Percentiles rank a stretch among this genome's conserved stretches.
Evolutionary conservation across 2,329 filamentous ascomycete species (phyloP).

Genomic region (Alternaria sp.): DNA sequence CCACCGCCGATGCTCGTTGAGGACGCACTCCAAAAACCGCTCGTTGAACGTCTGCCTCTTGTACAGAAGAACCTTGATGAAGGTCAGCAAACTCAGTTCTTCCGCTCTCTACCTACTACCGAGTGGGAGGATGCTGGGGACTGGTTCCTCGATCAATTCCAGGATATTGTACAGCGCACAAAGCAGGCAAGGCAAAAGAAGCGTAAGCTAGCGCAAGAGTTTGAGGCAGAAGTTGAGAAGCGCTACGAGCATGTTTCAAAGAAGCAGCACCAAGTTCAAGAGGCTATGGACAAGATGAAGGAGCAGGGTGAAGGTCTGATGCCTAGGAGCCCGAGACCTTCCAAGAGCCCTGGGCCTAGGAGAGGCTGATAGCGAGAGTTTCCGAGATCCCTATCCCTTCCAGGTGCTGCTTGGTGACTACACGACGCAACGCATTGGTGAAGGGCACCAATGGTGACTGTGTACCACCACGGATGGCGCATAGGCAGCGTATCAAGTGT

Average conservation of each 20-base stretch:
- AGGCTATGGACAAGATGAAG: conserved; percentile 63
- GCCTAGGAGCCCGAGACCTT: conserved; percentile 49
- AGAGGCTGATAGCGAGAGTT: conserved; percentile 5
- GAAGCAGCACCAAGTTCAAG: conserved; percentile 58
- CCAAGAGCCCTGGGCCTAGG: conserved; percentile 28
- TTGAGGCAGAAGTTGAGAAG: conserved; percentile 64
- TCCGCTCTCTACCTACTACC: conserved; percentile 60
- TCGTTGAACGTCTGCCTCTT: conserved; percentile 39
- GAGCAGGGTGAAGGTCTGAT: conserved; percentile 63
- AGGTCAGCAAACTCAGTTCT: conserved; percentile 58
- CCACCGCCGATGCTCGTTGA: conserved; percentile 23
- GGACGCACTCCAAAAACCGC: conserved; percentile 37
- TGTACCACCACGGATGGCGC: not conserved
- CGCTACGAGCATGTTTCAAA: conserved; percentile 61
- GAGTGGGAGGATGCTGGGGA: conserved; percentile 71
- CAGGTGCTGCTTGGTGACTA: not conserved
- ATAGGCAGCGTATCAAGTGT: not conserved
- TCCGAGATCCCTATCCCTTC: no score
- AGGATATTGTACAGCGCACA: conserved; percentile 59
- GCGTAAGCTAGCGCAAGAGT: conserved; percentile 60
- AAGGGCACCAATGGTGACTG: not conserved
- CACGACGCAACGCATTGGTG: not conserved
- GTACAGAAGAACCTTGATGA: conserved; percentile 34
- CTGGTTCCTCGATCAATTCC: conserved; percentile 66
- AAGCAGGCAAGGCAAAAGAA: conserved; percentile 63